phyloP scores from a whole-genome alignment of 1,284 basidiomycete genomes.

The Pseudozyma hubeiensis region DNA sequence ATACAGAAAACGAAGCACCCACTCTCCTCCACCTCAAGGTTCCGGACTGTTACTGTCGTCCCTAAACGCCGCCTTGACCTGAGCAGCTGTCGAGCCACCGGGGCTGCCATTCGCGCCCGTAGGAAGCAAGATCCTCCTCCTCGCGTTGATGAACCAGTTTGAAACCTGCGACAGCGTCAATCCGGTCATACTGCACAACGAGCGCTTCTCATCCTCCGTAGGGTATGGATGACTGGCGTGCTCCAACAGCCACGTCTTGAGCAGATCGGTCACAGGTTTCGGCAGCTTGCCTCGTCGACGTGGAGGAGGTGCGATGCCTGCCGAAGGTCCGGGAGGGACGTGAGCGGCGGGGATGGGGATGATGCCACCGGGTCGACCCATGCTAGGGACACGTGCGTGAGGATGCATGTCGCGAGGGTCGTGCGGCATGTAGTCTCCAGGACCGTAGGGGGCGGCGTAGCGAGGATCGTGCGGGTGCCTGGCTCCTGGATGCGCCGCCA shows the following conservation, averaged over 20 bases:
- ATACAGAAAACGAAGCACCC: too few relatives aligned
- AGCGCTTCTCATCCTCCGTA: conserved; percentile 89
- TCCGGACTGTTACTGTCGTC: conserved; percentile 28
- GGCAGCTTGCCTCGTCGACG: conserved; percentile 82
- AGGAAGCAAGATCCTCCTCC: conserved; percentile 60
- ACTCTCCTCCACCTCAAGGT: not conserved
- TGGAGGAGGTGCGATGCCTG: conserved; percentile 46
- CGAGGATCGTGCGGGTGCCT: conserved; percentile 24
- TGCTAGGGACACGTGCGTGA: conserved; percentile 21
- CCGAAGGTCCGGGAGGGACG: conserved; percentile 45
- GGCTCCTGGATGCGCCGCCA: conserved; percentile 11
- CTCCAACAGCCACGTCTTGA: conserved; percentile 88
- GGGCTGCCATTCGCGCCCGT: conserved; percentile 39
- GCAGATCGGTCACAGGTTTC: conserved; percentile 86
- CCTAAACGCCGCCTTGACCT: conserved; percentile 48
- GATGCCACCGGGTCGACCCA: conserved; percentile 21
- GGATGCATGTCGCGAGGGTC: conserved; percentile 40
- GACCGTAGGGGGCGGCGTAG: conserved; percentile 26
- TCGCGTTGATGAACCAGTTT: conserved; percentile 67
- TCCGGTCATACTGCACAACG: conserved; percentile 83
- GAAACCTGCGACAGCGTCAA: conserved; percentile 84
- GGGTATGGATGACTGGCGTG: conserved; percentile 90
- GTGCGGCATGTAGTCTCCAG: conserved; percentile 22
- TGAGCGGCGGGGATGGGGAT: conserved; percentile 30
- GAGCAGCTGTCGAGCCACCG: conserved; percentile 38